Conservation (phyloP, 176 grass and related monocot genomes). For the Raddia distichophylla region DNA sequence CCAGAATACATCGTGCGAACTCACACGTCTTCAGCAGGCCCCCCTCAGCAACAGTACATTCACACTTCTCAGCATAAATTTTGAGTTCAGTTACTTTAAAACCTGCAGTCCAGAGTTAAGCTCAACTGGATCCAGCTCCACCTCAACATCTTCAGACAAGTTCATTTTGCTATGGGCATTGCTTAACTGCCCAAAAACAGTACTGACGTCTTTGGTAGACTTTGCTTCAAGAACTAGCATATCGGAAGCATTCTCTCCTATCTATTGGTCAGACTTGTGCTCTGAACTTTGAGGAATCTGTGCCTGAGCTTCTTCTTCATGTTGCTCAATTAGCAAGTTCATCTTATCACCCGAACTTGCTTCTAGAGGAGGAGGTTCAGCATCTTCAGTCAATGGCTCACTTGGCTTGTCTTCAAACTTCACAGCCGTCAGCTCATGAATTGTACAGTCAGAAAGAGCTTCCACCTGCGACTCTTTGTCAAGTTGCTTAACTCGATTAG, state of each 20-base stretch:
- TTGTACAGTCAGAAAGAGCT: constrained; percentile 5
- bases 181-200: constrained; percentile 10
- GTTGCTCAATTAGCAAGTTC: constrained; percentile 24
- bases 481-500: neutral
- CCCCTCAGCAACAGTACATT: neutral
- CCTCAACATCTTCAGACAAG: constrained; percentile 6
- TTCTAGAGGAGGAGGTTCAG: constrained; percentile 35
- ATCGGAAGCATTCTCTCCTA: neutral
- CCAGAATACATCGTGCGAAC: neutral
- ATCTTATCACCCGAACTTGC: constrained; percentile 26
- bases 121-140: neutral
- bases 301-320: neutral
- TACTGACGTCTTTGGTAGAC: neutral
- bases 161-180: neutral
- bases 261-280: neutral
- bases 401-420: neutral
- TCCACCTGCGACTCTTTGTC: neutral
- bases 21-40: neutral
- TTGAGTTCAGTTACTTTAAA: neutral
- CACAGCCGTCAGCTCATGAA: neutral
- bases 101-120: neutral
- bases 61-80: neutral
- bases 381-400: neutral
- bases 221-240: constrained; percentile 36
- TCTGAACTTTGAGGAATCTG: constrained; percentile 5